Conservation (phyloP, 2,329 filamentous ascomycete species). For the Colletotrichum acutatum region DNA sequence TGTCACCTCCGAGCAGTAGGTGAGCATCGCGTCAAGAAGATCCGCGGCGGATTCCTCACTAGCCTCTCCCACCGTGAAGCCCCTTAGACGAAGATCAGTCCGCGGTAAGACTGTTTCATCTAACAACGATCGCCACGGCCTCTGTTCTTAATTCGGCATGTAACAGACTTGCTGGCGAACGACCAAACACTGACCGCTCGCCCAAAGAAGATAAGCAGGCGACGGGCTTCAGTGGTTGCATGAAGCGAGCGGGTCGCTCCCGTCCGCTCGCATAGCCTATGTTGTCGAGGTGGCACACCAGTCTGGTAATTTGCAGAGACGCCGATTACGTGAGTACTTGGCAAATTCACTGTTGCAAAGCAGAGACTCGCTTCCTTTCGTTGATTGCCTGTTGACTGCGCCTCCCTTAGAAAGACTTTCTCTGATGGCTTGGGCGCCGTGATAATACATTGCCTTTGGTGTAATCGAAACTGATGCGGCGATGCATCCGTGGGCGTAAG, state of each 20-base stretch:
- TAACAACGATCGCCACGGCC: constrained; percentile 31
- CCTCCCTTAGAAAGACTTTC: not conserved
- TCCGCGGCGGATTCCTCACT: constrained; percentile 21
- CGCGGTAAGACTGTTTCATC: constrained; percentile 35
- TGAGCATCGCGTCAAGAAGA: constrained; percentile 7
- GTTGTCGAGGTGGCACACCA: constrained; percentile 8
- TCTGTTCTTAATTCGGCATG: constrained; percentile 33
- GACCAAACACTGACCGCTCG: constrained; percentile 22
- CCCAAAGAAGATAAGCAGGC: constrained; percentile 23
- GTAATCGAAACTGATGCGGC: not conserved
- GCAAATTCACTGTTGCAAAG: not conserved
- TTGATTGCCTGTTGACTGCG: not conserved
- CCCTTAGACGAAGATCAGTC: constrained; percentile 34
- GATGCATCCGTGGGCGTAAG: not conserved
- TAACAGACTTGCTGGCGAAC: constrained; percentile 17
- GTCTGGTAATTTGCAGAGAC: constrained; percentile 3
- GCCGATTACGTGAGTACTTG: not conserved
- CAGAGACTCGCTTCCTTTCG: not conserved
- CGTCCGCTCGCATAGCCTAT: constrained; percentile 25
- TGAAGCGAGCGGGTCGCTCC: constrained; percentile 33
- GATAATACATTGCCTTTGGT: not conserved
- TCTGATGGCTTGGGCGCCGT: not conserved
- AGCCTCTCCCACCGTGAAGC: constrained; percentile 17
- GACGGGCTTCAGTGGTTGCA: constrained; percentile 33
- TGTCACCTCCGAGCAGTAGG: constrained; percentile 24